Evolutionary conservation across 495 filamentous ascomycete genomes (phyloP).

Genomic region (Chlorociboria aeruginascens): DNA sequence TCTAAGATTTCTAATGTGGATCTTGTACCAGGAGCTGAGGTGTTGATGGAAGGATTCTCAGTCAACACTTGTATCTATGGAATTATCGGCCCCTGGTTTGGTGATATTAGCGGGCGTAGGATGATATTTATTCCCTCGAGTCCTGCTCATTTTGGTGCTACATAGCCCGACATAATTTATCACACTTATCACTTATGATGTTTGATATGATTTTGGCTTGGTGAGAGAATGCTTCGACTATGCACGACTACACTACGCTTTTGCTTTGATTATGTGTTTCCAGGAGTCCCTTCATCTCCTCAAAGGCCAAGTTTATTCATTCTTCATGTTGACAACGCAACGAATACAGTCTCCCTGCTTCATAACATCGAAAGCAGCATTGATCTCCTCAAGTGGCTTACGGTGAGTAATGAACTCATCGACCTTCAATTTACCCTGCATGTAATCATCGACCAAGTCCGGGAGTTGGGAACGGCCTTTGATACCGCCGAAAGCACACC

Average conservation of each 20-base stretch:
- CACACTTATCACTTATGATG: background rate
- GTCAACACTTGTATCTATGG: too few species aligned
- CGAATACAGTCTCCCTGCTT: slow-evolving; percentile 93
- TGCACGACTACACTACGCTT: background rate
- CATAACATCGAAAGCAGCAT: slow-evolving; percentile 85
- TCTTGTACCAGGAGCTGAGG: too few species aligned
- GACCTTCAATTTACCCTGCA: slow-evolving; percentile 84
- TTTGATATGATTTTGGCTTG: too few species aligned
- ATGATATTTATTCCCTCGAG: slow-evolving; percentile 1
- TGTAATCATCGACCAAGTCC: slow-evolving; percentile 80
- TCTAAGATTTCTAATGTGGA: slow-evolving; percentile 3
- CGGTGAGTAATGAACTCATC: slow-evolving; percentile 99
- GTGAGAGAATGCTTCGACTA: too few species aligned
- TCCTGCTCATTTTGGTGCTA: background rate
- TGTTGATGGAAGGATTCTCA: too few species aligned
- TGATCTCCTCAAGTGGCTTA: slow-evolving; percentile 67
- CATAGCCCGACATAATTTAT: slow-evolving; percentile 9
- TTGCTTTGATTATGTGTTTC: background rate
- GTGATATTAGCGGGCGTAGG: slow-evolving; percentile 18
- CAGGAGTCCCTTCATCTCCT: background rate
- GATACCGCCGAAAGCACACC: slow-evolving; percentile 95
- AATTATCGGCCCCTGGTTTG: background rate
- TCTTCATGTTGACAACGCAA: slow-evolving; percentile 55
- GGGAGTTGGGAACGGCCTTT: slow-evolving; percentile 92
- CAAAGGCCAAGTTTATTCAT: slow-evolving; percentile 6